These are phyloP conservation scores for Rhodosporidiobolus odoratus DNA, from an alignment of 768 basidiomycete genomes.

Conservation along the genomic window DNA sequence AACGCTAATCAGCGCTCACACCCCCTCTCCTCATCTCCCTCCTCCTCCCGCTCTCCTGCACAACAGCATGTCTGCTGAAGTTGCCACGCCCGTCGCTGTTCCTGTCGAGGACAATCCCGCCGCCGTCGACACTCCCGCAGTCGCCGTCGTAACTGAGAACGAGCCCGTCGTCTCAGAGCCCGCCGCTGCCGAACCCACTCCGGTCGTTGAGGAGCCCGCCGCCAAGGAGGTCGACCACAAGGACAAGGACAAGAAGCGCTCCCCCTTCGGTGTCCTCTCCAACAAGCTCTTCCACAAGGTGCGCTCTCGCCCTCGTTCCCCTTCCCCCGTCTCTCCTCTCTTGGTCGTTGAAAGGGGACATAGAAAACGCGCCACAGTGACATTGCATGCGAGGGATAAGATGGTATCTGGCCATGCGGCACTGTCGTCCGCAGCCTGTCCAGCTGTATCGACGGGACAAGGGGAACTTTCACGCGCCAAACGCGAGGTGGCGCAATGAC, in stretches of 20 bases:
- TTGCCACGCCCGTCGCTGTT: neutral
- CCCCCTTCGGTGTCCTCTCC: constrained; percentile 20
- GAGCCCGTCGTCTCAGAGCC: neutral
- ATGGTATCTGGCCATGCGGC: too few species aligned
- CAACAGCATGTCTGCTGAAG: constrained; percentile 12
- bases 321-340: too few species aligned
- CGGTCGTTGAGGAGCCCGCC: neutral
- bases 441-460: neutral
- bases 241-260: constrained; percentile 13
- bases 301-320: neutral
- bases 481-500: neutral
- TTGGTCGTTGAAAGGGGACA: too few species aligned
- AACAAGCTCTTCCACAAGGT: constrained; percentile 33
- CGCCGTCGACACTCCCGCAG: neutral
- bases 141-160: neutral
- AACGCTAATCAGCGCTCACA: neutral
- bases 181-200: neutral
- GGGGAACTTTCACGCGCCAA: neutral
- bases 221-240: constrained; percentile 11
- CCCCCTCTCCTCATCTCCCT: neutral
- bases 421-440: neutral
- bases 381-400: too few species aligned
- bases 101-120: neutral
- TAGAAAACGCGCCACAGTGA: too few species aligned
- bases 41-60: neutral